These are phyloP conservation scores for Sergeia podlipaevii DNA, from an alignment of 208 protist genomes.

Conservation along the genomic window DNA sequence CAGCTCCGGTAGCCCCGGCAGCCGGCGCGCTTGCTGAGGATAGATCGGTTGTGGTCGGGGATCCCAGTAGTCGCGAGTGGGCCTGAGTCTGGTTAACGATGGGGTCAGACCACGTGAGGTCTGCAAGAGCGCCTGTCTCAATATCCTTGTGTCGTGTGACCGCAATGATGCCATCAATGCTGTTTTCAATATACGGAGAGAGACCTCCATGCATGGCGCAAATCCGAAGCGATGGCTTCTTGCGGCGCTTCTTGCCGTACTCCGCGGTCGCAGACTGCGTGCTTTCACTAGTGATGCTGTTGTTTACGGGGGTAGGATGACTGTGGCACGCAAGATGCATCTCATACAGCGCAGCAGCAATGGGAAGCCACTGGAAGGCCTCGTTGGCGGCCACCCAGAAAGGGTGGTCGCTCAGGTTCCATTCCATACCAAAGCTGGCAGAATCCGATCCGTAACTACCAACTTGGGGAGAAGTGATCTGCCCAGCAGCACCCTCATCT, in stretches of 20 bases:
- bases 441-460: no score
- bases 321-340: constrained; percentile 1
- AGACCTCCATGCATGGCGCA: constrained; percentile 99
- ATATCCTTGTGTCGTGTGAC: constrained; percentile 92
- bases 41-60: constrained; percentile 1
- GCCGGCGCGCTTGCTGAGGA: background rate
- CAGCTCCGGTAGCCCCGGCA: background rate
- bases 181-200: constrained; percentile 94
- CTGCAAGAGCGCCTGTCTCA: constrained; percentile 97
- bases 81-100: constrained; percentile 16
- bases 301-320: background rate
- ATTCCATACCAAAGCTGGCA: constrained; percentile 54
- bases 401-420: constrained; percentile 69
- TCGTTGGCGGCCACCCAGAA: constrained; percentile 76
- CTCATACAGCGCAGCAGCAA: constrained; percentile 96
- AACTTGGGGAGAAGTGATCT: background rate
- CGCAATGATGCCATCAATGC: constrained; percentile 94
- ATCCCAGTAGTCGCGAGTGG: background rate
- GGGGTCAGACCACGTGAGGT: constrained; percentile 99
- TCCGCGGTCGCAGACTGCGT: constrained; percentile 16
- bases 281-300: background rate
- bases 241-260: background rate
- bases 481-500: constrained; percentile 22
- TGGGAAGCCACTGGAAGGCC: constrained; percentile 62
- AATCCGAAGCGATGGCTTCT: constrained; percentile 47